phyloP scores from a whole-genome alignment of 225 moss, liverwort and hornwort species.

The Antitrichia curtipendula region DNA sequence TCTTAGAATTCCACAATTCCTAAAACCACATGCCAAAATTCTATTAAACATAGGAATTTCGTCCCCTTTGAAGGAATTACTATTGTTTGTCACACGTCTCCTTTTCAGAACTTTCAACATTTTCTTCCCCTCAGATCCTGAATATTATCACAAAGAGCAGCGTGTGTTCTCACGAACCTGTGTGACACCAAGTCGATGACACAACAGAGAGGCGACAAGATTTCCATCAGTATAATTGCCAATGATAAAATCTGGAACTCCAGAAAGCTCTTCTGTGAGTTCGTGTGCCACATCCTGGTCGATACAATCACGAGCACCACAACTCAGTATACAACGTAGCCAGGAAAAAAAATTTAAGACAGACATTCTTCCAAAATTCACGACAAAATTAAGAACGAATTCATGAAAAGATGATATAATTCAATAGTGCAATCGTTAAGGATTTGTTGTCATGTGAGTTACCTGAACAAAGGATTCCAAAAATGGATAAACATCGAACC shows the following conservation, averaged over 20 bases:
- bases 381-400: not conserved
- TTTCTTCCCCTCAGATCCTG: not conserved
- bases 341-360: not conserved
- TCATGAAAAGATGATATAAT: not conserved
- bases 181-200: constrained; percentile 69
- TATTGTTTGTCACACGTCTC: not conserved
- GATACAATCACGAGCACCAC: not conserved
- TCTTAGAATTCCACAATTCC: not conserved
- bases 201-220: constrained; percentile 76
- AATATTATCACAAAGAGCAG: not conserved
- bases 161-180: constrained; percentile 33
- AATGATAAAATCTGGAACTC: constrained; percentile 67
- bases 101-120: not conserved
- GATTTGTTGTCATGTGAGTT: not conserved
- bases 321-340: not conserved
- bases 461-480: constrained; percentile 71
- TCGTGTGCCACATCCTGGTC: constrained; percentile 59
- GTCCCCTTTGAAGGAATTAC: not conserved
- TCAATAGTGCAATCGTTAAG: not conserved
- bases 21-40: not conserved
- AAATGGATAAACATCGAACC: constrained; percentile 93
- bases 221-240: constrained; percentile 96
- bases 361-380: not conserved
- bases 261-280: constrained; percentile 49
- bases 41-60: not conserved